A percentile compares a stretch with the other conserved stretches of the same genome.
Evolutionary conservation across 23 red algal genomes (phyloP).

Genomic region (Gracilaria domingensis): DNA sequence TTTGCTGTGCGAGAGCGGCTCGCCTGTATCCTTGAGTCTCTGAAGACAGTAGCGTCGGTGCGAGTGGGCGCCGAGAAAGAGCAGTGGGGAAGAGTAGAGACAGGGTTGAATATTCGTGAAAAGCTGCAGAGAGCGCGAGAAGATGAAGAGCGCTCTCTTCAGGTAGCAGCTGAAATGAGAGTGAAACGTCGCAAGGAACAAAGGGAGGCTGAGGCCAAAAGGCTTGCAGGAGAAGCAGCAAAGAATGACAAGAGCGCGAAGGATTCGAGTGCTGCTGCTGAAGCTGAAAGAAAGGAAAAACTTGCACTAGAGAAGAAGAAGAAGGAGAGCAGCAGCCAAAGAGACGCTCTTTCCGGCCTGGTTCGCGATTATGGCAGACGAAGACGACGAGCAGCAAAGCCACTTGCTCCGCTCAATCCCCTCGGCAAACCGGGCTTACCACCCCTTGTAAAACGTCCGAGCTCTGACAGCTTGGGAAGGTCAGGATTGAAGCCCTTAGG

Average conservation of each 20-base stretch:
- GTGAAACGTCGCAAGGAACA: constrained; percentile 47
- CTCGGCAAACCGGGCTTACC: constrained; percentile 36
- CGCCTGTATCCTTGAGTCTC: constrained; percentile 24
- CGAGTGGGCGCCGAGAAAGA: constrained; percentile 36
- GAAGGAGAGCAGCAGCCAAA: constrained; percentile 65
- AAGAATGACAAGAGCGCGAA: constrained; percentile 59
- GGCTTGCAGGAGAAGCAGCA: constrained; percentile 34
- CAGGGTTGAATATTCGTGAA: constrained; percentile 33
- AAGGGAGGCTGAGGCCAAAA: constrained; percentile 56
- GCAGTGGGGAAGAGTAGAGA: constrained; percentile 47
- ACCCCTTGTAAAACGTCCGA: neutral
- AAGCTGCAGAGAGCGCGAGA: constrained; percentile 49
- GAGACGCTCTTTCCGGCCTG: constrained; percentile 54
- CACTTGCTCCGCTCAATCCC: constrained; percentile 43
- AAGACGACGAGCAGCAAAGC: constrained; percentile 36
- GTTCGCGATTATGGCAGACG: constrained; percentile 33
- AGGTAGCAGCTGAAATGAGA: constrained; percentile 61
- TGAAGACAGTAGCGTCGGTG: constrained; percentile 39
- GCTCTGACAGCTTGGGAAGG: constrained; percentile 20
- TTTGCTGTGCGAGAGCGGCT: constrained; percentile 62
- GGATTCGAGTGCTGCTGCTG: constrained; percentile 64
- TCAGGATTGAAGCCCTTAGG: constrained; percentile 31
- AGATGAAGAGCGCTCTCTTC: constrained; percentile 54
- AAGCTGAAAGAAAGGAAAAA: constrained; percentile 66
- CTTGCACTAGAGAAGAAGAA: constrained; percentile 64